Evolutionary conservation across 768 basidiomycete genomes (phyloP), one percentile per base, ranked within the genome.

Genomic region (Hypholoma fasciculare): DNA sequence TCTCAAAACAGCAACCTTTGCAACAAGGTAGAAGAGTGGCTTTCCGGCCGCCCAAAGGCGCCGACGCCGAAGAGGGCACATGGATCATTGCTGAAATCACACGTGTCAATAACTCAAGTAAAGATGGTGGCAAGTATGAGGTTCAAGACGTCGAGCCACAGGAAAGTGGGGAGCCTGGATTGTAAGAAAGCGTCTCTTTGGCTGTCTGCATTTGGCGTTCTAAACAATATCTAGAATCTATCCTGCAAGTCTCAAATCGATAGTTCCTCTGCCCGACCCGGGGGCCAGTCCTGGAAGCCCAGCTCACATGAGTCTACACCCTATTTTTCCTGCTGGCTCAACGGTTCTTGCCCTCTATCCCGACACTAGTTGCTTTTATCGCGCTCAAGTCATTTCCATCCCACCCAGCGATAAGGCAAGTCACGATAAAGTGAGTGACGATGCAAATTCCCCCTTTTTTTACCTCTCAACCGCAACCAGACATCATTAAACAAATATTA

Each of bases 351-450:
- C 90, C 1, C 75, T 94, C n/a, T 94, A 93, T 71, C 92, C 92
- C 0, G 92, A 94, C 67, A 94, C 92, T 0, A 94, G 90, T 63
- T 92, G 90, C 69, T 94, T 94, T 76, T 94, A 94, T 66, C 88
- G 89, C 26, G 92, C 92, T 7, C 89, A 92, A 65, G 91, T 94
- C 6, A 78, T 92, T 47, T 79, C 84, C n/a, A 82, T 84, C 9
- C 91, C 90, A 46, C 70, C 70, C 19, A 62, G 66, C 36, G 73
- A 74, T 50, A 69, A 73, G 54, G 76, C 79, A 60, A 62, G 74
- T 61, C 43, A 47, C 40, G 17, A 74, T 50, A 69, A 73, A 56
- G 76, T 79, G 59, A 62, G 74, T 61, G 40, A 47, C 40, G n/a
- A 55, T 52, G 23, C 39, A 44, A 7, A 40, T 61, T n/a, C 14